These are phyloP conservation scores for Flammula alnicola DNA, from an alignment of 1,284 basidiomycete genomes.

Conservation along the genomic window DNA sequence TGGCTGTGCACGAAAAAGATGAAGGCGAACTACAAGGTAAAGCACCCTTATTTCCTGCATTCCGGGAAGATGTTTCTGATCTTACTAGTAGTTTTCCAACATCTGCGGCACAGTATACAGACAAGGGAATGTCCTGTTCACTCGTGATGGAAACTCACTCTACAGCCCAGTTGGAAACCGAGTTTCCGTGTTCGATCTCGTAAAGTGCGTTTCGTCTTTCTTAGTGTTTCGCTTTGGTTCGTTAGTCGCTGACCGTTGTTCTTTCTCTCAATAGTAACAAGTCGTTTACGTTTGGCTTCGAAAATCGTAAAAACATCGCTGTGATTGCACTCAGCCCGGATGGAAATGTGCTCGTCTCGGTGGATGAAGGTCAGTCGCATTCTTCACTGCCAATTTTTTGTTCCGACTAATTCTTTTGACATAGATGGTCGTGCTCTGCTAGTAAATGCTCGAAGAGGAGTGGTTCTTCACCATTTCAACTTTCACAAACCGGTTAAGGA, in stretches of 20 bases:
- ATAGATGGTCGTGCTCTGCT: slow-evolving; percentile 90
- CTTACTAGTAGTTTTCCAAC: slow-evolving; percentile 79
- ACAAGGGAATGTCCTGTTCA: slow-evolving; percentile 94
- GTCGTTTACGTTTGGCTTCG: slow-evolving; percentile 89
- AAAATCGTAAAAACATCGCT: slow-evolving; percentile 95
- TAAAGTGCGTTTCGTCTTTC: slow-evolving; percentile 83
- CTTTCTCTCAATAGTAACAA: slow-evolving; percentile 74
- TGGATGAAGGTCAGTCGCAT: slow-evolving; percentile 81
- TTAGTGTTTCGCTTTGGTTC: not conserved
- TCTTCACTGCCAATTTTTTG: slow-evolving; percentile 1
- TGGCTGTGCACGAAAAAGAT: slow-evolving; percentile 48
- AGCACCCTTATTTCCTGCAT: slow-evolving; percentile 9
- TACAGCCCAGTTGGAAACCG: slow-evolving; percentile 96
- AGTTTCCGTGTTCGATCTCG: slow-evolving; percentile 94
- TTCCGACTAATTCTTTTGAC: slow-evolving; percentile 3
- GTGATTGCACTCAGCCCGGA: slow-evolving; percentile 91
- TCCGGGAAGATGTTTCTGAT: slow-evolving; percentile 15
- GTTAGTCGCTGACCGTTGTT: slow-evolving; percentile 14
- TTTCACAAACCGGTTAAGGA: slow-evolving; percentile 90
- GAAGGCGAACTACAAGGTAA: slow-evolving; percentile 64
- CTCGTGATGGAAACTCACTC: slow-evolving; percentile 90
- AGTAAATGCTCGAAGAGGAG: slow-evolving; percentile 84
- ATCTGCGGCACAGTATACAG: slow-evolving; percentile 96
- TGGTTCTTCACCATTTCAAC: slow-evolving; percentile 91
- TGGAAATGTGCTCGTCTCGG: slow-evolving; percentile 85